These are phyloP conservation scores for Tephrocybe sp. DNA, from an alignment of 768 basidiomycete genomes.

Conservation along the genomic window DNA sequence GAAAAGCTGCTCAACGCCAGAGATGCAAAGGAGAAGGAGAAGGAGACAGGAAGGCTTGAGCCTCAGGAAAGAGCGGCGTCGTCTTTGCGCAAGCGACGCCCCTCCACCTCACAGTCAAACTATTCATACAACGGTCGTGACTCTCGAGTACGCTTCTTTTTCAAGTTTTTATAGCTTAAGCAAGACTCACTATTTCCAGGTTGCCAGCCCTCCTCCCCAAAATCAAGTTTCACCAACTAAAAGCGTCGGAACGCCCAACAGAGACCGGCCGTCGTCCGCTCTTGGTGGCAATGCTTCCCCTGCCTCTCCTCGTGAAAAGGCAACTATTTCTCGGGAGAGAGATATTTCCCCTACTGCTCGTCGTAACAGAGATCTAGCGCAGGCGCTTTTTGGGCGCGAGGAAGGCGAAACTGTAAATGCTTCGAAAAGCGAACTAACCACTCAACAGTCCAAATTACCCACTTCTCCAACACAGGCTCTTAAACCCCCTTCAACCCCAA, in stretches of 20 bases:
- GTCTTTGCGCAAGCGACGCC: constrained; percentile 65
- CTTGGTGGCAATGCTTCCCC: constrained; percentile 20
- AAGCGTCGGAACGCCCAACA: constrained; percentile 26
- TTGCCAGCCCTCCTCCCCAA: constrained; percentile 60
- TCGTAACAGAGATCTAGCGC: constrained; percentile 73
- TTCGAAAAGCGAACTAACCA: not conserved
- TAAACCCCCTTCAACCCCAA: constrained; percentile 6
- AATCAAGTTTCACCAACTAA: constrained; percentile 37
- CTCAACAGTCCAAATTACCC: not conserved
- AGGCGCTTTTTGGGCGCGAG: constrained; percentile 66
- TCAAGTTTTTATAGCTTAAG: constrained; percentile 14
- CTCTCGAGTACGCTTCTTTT: constrained; percentile 24
- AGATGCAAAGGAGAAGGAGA: constrained; percentile 52
- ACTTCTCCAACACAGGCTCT: not conserved
- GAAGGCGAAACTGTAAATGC: constrained; percentile 23
- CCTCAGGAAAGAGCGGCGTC: constrained; percentile 65
- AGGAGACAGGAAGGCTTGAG: constrained; percentile 42
- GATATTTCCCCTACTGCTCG: constrained; percentile 53
- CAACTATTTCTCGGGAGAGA: constrained; percentile 26
- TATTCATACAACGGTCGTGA: constrained; percentile 61
- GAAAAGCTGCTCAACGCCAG: constrained; percentile 72
- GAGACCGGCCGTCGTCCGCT: constrained; percentile 23
- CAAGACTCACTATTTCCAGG: constrained; percentile 36
- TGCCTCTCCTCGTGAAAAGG: constrained; percentile 6
- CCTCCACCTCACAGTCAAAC: constrained; percentile 82